phyloP scores from a whole-genome alignment of 2,329 filamentous ascomycete species.

The Fusarium acutatum region DNA sequence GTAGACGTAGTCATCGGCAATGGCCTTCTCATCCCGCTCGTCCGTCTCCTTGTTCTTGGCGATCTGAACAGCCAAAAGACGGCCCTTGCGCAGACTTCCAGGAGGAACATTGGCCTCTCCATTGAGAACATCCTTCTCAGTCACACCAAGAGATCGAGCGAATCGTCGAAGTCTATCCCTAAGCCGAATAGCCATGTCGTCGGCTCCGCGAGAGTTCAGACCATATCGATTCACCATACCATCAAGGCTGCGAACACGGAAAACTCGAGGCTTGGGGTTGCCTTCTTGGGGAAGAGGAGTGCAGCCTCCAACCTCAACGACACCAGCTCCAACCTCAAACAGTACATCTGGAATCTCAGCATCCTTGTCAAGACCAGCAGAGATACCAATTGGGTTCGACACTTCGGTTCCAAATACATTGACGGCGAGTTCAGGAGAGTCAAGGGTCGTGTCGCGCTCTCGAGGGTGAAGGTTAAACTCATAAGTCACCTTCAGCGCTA shows the following conservation, averaged over 20 bases:
- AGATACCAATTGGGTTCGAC: conserved; percentile 89
- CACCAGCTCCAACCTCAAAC: conserved; percentile 82
- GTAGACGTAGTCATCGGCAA: conserved; percentile 84
- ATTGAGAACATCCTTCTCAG: conserved; percentile 78
- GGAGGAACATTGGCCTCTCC: conserved; percentile 81
- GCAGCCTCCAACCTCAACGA: conserved; percentile 92
- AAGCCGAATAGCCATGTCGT: conserved; percentile 82
- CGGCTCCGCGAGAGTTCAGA: conserved; percentile 90
- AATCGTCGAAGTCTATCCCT: conserved; percentile 81
- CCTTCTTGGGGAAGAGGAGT: conserved; percentile 88
- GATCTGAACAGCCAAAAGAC: conserved; percentile 87
- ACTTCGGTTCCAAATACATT: conserved; percentile 80
- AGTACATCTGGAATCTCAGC: conserved; percentile 87
- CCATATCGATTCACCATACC: conserved; percentile 96
- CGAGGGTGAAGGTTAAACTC: conserved; percentile 80
- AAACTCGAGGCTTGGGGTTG: conserved; percentile 88
- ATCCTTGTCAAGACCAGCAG: conserved; percentile 95
- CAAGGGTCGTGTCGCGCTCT: conserved; percentile 68
- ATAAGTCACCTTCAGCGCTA: conserved; percentile 76
- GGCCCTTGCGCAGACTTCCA: conserved; percentile 79
- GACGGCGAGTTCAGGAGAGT: conserved; percentile 46
- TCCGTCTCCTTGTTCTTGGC: conserved; percentile 97
- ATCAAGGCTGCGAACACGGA: conserved; percentile 82
- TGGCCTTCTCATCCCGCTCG: conserved; percentile 83
- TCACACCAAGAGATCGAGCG: conserved; percentile 74